Base-by-base conservation (phyloP, 2,329 filamentous ascomycete species). In the Aspergillus fijiensis region DNA sequence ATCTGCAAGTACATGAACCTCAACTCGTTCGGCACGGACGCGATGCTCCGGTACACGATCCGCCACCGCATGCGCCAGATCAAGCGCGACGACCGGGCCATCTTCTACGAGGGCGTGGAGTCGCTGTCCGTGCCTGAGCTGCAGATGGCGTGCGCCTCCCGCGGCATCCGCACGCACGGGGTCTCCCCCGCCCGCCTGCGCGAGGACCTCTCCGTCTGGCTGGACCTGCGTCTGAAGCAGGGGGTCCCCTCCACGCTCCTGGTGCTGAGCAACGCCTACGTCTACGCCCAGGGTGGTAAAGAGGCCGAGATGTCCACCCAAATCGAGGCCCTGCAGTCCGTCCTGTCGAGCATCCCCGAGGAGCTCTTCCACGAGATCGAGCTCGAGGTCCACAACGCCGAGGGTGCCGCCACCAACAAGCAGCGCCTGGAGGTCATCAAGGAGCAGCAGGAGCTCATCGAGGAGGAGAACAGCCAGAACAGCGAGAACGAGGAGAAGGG, bases 311-410 rank as follows among this genome's bases (percentile, higher is more conserved):
- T 95, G 70, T 87, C 90, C 33, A 91, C 87, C 63, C 94, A 98
- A 80, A 92, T 99, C 60, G 93, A 97, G 67, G 92, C 95, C 0
- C 85, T 99, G 52, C 91, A 93, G 62, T 91, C 92, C 58, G 95
- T 99, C 5, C 82, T 99, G 47, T 96, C 91, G 47, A 93, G 90
- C 62, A 98, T 99, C 63, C 95, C 95, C 3, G 95, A 99, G 78
- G 95, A 99, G 77, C 84, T 99, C 47, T 99, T 96, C 90, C 95
- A 99, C 83, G 95, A 99, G 82, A 97, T 99, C 65, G 95, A 98
- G 79, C 89, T 99, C 33, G 95, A 99, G 80, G 92, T 99, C 10
- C 92, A 97, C 83, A 96, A 89, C 63, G 93, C 94, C 52, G 95
- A 99, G 80, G 95, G 95, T 63, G 94, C 93, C 11, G 95, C 95